A percentile compares a stretch with the other conserved stretches of the same genome.
phyloP scores from a whole-genome alignment of 2,329 filamentous ascomycete genomes.

The Hypoxylon sp. region DNA sequence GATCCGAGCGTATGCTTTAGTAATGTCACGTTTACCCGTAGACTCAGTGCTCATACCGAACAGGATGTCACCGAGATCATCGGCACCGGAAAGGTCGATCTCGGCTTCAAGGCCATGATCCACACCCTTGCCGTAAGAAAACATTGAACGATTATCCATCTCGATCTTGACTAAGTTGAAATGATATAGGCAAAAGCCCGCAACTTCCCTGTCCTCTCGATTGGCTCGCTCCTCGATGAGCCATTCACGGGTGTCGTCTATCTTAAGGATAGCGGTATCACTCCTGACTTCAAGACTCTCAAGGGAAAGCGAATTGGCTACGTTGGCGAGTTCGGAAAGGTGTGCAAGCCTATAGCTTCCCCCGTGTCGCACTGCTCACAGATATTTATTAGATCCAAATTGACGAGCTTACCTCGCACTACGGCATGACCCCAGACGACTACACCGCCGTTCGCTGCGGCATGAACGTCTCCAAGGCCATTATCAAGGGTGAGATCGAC shows the following conservation, averaged over 20 bases:
- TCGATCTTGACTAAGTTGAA: conserved; percentile 18
- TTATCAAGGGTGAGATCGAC: conserved; percentile 80
- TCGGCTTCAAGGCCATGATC: conserved; percentile 89
- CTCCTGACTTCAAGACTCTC: conserved; percentile 79
- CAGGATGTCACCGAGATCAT: conserved; percentile 87
- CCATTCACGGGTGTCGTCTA: conserved; percentile 86
- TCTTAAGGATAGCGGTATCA: conserved; percentile 81
- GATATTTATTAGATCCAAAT: conserved; percentile 73
- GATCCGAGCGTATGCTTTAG: conserved; percentile 75
- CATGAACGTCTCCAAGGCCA: conserved; percentile 85
- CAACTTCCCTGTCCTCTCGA: conserved; percentile 78
- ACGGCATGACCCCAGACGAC: conserved; percentile 79
- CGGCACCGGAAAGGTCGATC: conserved; percentile 80
- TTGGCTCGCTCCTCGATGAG: conserved; percentile 83
- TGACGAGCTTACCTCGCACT: conserved; percentile 83
- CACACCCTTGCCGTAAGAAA: conserved; percentile 78
- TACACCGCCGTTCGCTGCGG: conserved; percentile 84
- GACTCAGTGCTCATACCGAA: conserved; percentile 27
- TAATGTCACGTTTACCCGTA: background rate
- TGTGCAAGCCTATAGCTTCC: background rate
- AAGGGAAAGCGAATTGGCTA: conserved; percentile 85
- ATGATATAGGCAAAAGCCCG: conserved; percentile 77
- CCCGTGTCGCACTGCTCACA: conserved; percentile 9
- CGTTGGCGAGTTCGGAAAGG: conserved; percentile 83
- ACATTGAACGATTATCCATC: background rate